Conservation (phyloP, 2,329 filamentous ascomycete genomes). For the Penicillium sp. region DNA sequence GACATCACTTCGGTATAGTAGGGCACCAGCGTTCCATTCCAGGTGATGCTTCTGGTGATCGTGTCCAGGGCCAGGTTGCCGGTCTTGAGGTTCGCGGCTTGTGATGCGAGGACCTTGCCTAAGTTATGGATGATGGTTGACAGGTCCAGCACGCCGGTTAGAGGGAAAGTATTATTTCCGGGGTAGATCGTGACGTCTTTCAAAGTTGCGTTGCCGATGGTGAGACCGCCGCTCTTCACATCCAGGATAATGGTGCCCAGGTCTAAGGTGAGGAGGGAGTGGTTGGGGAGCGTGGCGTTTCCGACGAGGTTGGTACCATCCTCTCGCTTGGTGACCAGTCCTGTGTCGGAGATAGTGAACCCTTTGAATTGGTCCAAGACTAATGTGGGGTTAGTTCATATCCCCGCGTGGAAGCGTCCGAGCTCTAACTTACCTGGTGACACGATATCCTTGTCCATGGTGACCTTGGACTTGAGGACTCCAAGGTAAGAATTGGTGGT, state of each 20-base stretch:
- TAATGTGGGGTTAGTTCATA: constrained; percentile 24
- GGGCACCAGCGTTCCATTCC: constrained; percentile 33
- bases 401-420: too few species aligned
- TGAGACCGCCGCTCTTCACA: constrained; percentile 49
- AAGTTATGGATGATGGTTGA: constrained; percentile 34
- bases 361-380: constrained; percentile 56
- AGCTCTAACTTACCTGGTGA: constrained; percentile 34
- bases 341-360: constrained; percentile 51
- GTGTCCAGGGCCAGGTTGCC: constrained; percentile 33
- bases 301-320: constrained; percentile 58
- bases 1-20: constrained; percentile 40
- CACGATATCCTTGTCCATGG: constrained; percentile 35
- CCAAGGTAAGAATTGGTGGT: constrained; percentile 34
- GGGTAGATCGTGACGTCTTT: constrained; percentile 55
- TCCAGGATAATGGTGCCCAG: constrained; percentile 59
- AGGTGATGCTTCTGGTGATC: constrained; percentile 29
- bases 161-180: constrained; percentile 53
- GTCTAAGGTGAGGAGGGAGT: constrained; percentile 56
- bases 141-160: constrained; percentile 54
- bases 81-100: constrained; percentile 25
- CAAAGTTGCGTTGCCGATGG: constrained; percentile 55
- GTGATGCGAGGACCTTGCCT: constrained; percentile 25
- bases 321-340: constrained; percentile 39
- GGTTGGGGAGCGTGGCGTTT: constrained; percentile 59
- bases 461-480: constrained; percentile 35